phyloP scores from a whole-genome alignment of 768 basidiomycete species.

The Russula compacta region DNA sequence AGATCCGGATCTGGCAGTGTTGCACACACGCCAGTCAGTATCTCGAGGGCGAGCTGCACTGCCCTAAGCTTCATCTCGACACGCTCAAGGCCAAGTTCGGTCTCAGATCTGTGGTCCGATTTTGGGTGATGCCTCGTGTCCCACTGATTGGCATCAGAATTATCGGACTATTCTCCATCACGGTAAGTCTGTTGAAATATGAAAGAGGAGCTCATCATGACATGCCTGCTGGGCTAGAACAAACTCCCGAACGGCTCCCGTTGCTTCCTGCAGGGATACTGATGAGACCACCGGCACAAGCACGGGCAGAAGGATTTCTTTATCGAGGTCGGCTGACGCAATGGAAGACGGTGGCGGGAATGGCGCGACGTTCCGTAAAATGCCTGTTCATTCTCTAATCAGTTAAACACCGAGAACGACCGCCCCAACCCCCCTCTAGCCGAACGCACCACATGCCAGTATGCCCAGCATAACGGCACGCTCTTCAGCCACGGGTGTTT shows the following conservation, averaged over 20 bases:
- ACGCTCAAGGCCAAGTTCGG: slow-evolving; percentile 61
- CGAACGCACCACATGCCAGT: slow-evolving; percentile 53
- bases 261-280: slow-evolving; percentile 43
- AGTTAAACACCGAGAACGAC: background rate
- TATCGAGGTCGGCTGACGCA: slow-evolving; percentile 59
- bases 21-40: slow-evolving; percentile 82
- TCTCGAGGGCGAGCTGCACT: slow-evolving; percentile 76
- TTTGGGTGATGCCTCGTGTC: slow-evolving; percentile 21
- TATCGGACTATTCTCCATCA: slow-evolving; percentile 33
- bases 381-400: slow-evolving; percentile 39
- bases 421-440: background rate
- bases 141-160: slow-evolving; percentile 37
- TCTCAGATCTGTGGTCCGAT: slow-evolving; percentile 64
- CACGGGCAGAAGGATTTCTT: slow-evolving; percentile 61
- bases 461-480: slow-evolving; percentile 48
- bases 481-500: slow-evolving; percentile 41
- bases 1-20: slow-evolving; percentile 71
- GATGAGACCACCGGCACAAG: slow-evolving; percentile 58
- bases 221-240: slow-evolving; percentile 47
- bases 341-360: slow-evolving; percentile 58
- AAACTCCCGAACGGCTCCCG: slow-evolving; percentile 43
- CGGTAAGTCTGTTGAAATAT: background rate
- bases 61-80: slow-evolving; percentile 66
- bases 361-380: slow-evolving; percentile 68
- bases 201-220: background rate